Conservation (phyloP, 768 basidiomycete genomes). For the Dioszegia hungarica region DNA sequence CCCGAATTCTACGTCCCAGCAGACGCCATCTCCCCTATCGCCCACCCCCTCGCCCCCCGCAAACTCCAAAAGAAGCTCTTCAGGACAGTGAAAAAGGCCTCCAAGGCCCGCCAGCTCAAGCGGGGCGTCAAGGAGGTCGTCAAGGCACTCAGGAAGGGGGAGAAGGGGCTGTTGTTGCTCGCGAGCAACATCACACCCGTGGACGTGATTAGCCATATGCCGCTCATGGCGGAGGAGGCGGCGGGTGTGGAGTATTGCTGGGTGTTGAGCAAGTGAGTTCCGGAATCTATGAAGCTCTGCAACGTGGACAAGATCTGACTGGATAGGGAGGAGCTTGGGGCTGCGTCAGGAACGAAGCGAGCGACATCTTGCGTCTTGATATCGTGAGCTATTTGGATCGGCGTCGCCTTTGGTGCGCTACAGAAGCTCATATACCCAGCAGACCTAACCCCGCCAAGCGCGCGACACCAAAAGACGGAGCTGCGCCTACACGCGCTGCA, state of each 20-base stretch:
- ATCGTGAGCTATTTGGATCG: slow-evolving; percentile 44
- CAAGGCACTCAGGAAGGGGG: slow-evolving; percentile 93
- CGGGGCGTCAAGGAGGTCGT: slow-evolving; percentile 95
- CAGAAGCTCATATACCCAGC: neutral
- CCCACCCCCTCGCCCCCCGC: slow-evolving; percentile 84
- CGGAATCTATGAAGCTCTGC: neutral
- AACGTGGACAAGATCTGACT: neutral
- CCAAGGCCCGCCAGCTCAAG: slow-evolving; percentile 90
- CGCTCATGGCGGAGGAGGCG: slow-evolving; percentile 88
- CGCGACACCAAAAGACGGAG: slow-evolving; percentile 38
- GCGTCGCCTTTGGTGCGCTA: neutral
- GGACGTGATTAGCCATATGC: slow-evolving; percentile 96
- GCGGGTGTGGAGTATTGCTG: slow-evolving; percentile 50
- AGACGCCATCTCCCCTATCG: slow-evolving; percentile 88
- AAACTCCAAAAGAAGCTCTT: slow-evolving; percentile 92
- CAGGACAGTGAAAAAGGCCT: slow-evolving; percentile 91
- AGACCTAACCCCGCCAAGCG: slow-evolving; percentile 37
- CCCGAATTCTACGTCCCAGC: slow-evolving; percentile 57
- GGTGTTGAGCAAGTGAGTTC: slow-evolving; percentile 47
- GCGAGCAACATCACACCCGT: slow-evolving; percentile 97
- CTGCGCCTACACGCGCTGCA: slow-evolving; percentile 28
- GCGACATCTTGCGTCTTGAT: slow-evolving; percentile 98
- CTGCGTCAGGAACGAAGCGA: slow-evolving; percentile 92
- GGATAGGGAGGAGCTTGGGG: slow-evolving; percentile 74
- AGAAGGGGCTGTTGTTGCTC: slow-evolving; percentile 89